Evolutionary conservation across 345 rosid genomes (phyloP), one percentile per base, ranked within the genome.

Genomic region (Populus deltoides): DNA sequence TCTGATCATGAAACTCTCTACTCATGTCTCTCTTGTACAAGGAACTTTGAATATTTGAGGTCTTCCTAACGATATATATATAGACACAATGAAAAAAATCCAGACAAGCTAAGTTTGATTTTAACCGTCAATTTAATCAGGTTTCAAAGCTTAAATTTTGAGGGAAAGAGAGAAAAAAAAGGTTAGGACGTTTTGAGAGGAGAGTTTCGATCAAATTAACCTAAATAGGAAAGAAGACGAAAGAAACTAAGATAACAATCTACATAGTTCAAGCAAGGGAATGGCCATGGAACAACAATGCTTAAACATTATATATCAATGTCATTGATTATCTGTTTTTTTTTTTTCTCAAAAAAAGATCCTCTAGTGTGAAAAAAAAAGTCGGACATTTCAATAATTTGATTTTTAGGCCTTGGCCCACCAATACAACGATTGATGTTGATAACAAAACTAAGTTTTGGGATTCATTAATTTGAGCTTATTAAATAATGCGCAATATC

Each of bases 301-400:
- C 43, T 39, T 39, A 6, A 39, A 47, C 18, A 41, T 41, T 41
- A 41, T 47, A 3, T 47, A 47, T 47, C 24, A 20, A 6, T 43
- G 9, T 18, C 8, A 10, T 9, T 6, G 18, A 22, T 33, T 4
- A 33, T 36, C 3, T 16, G 27, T 67, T 7, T 15, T 33, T 29
- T 36, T 66, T 31, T 67, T n/a, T 18, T 3, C 6, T 6, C 39
- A 66, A 13, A 43, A 43, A 13, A 47, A 47, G 3, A 10, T 41
- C 20, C 10, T 22, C 62, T 76, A n/a, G 33, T 27, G 63, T 63
- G 53, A 70, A 39, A 25, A 73, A 73, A 43, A 79, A 75, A 24
- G 41, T 38, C n/a, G 65, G 63, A 72, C 82, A 71, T 65, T 70
- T 73, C 75, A 77, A 66, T 75, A 80, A 83, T 78, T 72, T 72